These are phyloP conservation scores for Rhodamnia argentea DNA, from an alignment of 345 rosid genomes.

Conservation along the genomic window DNA sequence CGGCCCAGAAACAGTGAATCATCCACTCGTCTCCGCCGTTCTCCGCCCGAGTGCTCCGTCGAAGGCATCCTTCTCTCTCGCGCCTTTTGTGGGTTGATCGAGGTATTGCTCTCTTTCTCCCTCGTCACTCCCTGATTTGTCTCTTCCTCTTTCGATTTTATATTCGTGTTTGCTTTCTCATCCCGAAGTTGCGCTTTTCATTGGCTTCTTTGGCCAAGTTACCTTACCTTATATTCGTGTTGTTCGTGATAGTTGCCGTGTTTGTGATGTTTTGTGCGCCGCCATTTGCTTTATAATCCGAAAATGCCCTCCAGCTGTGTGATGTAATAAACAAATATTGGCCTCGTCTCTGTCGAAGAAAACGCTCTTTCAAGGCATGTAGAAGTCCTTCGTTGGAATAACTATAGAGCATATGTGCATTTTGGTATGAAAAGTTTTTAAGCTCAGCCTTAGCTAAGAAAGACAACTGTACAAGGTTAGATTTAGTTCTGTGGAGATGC, in stretches of 20 bases:
- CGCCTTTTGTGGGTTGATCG: neutral
- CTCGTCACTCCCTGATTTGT: neutral
- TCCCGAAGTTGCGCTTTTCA: neutral
- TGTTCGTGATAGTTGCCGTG: neutral
- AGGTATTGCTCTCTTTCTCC: neutral
- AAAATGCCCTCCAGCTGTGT: neutral
- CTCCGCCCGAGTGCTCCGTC: too few species aligned
- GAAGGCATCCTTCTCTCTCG: too few species aligned
- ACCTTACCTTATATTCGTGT: neutral
- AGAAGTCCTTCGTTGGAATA: neutral
- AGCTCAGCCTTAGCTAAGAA: neutral
- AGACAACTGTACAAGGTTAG: neutral
- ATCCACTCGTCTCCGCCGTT: too few species aligned
- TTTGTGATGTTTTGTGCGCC: neutral
- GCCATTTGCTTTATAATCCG: neutral
- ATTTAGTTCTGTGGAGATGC: neutral
- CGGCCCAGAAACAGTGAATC: too few species aligned
- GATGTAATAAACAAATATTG: neutral
- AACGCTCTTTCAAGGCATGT: neutral
- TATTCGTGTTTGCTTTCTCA: neutral
- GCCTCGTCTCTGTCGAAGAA: neutral
- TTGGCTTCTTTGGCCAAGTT: neutral
- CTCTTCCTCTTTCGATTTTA: neutral
- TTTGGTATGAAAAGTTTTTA: neutral
- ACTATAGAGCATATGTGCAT: neutral